A percentile compares a stretch with the other conserved stretches of the same genome.
phyloP scores from a whole-genome alignment of 768 basidiomycete species.

The Mycena sanguinolenta region DNA sequence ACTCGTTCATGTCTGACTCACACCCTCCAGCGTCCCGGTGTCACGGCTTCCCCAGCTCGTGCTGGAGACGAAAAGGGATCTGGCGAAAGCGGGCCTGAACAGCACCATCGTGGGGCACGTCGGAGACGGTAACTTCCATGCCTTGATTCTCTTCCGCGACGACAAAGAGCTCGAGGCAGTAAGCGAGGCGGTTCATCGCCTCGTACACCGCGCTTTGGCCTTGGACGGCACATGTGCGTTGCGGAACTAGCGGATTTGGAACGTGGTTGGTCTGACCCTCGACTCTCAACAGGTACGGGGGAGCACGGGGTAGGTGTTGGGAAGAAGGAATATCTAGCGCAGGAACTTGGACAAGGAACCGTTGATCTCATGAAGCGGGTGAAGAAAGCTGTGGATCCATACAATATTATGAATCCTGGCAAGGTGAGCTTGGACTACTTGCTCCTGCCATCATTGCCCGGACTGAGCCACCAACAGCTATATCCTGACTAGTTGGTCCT shows the following conservation, averaged over 20 bases:
- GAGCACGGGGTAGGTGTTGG: constrained; percentile 93
- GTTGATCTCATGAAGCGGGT: constrained; percentile 90
- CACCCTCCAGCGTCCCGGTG: constrained; percentile 69
- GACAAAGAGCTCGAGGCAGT: constrained; percentile 70
- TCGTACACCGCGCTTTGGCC: constrained; percentile 78
- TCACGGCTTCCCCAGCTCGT: constrained; percentile 78
- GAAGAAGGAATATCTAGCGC: constrained; percentile 83
- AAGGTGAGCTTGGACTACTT: constrained; percentile 57
- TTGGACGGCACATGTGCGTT: constrained; percentile 83
- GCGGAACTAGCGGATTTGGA: neutral
- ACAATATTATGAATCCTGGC: constrained; percentile 88
- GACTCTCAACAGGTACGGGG: constrained; percentile 70
- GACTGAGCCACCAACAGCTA: constrained; percentile 10
- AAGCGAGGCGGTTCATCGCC: constrained; percentile 73
- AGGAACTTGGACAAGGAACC: constrained; percentile 88
- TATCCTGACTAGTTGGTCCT: constrained; percentile 20
- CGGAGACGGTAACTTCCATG: constrained; percentile 77
- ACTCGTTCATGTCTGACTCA: neutral
- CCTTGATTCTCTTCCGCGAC: constrained; percentile 68
- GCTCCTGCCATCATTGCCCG: neutral
- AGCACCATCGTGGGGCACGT: constrained; percentile 69
- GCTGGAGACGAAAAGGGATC: constrained; percentile 84
- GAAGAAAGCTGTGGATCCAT: constrained; percentile 84
- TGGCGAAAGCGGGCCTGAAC: constrained; percentile 65
- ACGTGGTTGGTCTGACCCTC: constrained; percentile 2